A percentile compares a stretch with the other conserved stretches of the same genome.
Conservation (phyloP, 805 yeast genomes). For the Limtongia smithiae region DNA sequence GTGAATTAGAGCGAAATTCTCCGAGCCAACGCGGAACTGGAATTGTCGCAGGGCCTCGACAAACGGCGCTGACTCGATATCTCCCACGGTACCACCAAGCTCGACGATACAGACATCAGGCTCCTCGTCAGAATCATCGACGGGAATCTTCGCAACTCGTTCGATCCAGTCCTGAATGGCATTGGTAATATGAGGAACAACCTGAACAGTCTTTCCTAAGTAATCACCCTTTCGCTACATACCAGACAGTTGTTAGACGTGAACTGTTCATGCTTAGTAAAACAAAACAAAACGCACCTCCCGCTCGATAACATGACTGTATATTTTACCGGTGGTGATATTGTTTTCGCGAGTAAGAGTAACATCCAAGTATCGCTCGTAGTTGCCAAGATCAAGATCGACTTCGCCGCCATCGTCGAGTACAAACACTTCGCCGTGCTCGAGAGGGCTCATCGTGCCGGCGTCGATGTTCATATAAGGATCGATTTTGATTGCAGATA, state of each 20-base stretch:
- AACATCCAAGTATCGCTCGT: slow-evolving; percentile 92
- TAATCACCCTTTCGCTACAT: slow-evolving; percentile 82
- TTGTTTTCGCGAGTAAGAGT: slow-evolving; percentile 92
- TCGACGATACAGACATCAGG: slow-evolving; percentile 96
- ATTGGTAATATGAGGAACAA: slow-evolving; percentile 95
- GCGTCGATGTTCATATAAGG: slow-evolving; percentile 99
- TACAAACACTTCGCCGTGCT: slow-evolving; percentile 98
- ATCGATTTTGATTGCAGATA: slow-evolving; percentile 95
- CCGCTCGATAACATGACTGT: slow-evolving; percentile 86
- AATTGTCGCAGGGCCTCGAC: slow-evolving; percentile 98
- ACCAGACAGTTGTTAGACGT: no score
- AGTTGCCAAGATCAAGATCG: slow-evolving; percentile 95
- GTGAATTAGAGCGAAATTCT: slow-evolving; percentile 91
- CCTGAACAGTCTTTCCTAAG: slow-evolving; percentile 98
- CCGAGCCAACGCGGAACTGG: slow-evolving; percentile 93
- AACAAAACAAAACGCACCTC: slow-evolving; percentile 42
- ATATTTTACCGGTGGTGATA: slow-evolving; percentile 97
- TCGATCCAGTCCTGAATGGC: slow-evolving; percentile 99
- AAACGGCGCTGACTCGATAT: slow-evolving; percentile 96
- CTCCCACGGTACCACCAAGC: slow-evolving; percentile 99
- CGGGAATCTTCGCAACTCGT: slow-evolving; percentile 85
- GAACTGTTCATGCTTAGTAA: not conserved
- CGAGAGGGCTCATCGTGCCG: slow-evolving; percentile 98
- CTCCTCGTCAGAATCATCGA: slow-evolving; percentile 77
- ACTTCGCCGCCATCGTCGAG: slow-evolving; percentile 99